Conservation (phyloP, 768 basidiomycete species). For the Calocybe cyanea region DNA sequence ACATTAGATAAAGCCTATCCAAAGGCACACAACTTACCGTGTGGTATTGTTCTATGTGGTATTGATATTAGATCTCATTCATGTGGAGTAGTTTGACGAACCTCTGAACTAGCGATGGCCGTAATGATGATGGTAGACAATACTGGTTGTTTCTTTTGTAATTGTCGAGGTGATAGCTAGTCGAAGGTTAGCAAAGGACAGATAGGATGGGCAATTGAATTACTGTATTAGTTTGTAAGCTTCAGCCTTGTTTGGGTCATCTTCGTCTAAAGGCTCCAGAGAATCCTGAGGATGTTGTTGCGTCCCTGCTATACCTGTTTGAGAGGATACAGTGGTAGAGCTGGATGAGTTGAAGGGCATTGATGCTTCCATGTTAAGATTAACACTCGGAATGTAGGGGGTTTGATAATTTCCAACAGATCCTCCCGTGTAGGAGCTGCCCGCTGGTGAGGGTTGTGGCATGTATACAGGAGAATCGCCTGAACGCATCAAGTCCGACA, state of each 20-base stretch:
- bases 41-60: conserved; percentile 66
- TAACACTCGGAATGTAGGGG: conserved; percentile 54
- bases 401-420: conserved; percentile 38
- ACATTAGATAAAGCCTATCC: not conserved
- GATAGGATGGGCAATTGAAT: not conserved
- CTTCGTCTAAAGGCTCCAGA: conserved; percentile 51
- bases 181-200: conserved; percentile 1
- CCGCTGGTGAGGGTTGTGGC: conserved; percentile 37
- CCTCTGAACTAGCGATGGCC: conserved; percentile 87
- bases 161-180: conserved; percentile 88
- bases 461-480: conserved; percentile 62
- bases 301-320: conserved; percentile 29
- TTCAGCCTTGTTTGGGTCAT: conserved; percentile 73
- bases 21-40: conserved; percentile 47
- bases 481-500: conserved; percentile 57
- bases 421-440: conserved; percentile 36
- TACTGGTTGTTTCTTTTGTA: conserved; percentile 83
- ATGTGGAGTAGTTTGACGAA: conserved; percentile 23
- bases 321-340: conserved; percentile 23
- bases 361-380: conserved; percentile 53
- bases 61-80: conserved; percentile 7
- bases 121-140: conserved; percentile 81
- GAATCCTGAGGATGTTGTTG: conserved; percentile 23
- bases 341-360: conserved; percentile 42
- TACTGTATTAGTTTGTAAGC: conserved; percentile 82